phyloP scores from a whole-genome alignment of 2,329 filamentous ascomycete species.

The Trichocomaceae sp. region DNA sequence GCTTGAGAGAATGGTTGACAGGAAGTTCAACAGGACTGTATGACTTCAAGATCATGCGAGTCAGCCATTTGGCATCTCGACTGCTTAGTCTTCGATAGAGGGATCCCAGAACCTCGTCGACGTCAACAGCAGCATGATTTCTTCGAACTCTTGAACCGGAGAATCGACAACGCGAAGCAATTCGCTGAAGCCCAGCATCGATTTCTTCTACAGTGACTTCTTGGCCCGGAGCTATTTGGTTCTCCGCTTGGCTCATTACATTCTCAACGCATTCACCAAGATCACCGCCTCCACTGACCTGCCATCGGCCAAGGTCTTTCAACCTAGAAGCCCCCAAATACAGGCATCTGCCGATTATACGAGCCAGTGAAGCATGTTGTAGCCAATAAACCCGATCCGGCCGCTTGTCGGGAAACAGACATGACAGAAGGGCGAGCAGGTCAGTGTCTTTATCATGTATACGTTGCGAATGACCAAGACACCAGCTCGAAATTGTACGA shows the following conservation, averaged over 20 bases:
- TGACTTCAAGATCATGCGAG: slow-evolving; percentile 70
- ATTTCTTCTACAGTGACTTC: slow-evolving; percentile 65
- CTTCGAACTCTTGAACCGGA: slow-evolving; percentile 59
- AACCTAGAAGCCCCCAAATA: slow-evolving; percentile 57
- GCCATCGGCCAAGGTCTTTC: slow-evolving; percentile 58
- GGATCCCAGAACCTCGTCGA: slow-evolving; percentile 45
- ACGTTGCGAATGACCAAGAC: slow-evolving; percentile 52
- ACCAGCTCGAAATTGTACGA: slow-evolving; percentile 60
- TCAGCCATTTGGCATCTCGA: slow-evolving; percentile 79
- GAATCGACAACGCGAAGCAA: slow-evolving; percentile 64
- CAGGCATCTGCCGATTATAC: slow-evolving; percentile 62
- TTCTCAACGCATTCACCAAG: slow-evolving; percentile 65
- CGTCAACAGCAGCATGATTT: slow-evolving; percentile 30
- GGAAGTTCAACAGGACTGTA: slow-evolving; percentile 63
- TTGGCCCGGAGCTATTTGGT: slow-evolving; percentile 28
- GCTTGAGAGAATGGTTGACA: slow-evolving; percentile 47
- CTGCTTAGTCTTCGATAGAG: slow-evolving; percentile 58
- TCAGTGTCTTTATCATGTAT: slow-evolving; percentile 55
- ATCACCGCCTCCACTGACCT: slow-evolving; percentile 54
- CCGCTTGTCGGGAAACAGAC: slow-evolving; percentile 67
- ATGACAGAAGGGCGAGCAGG: slow-evolving; percentile 62
- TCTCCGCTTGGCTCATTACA: slow-evolving; percentile 55
- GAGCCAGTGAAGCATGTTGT: slow-evolving; percentile 54
- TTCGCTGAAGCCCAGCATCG: slow-evolving; percentile 55
- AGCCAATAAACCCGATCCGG: slow-evolving; percentile 73